These are phyloP conservation scores for Suillus lakei DNA, from an alignment of 768 basidiomycete species.

Conservation along the genomic window DNA sequence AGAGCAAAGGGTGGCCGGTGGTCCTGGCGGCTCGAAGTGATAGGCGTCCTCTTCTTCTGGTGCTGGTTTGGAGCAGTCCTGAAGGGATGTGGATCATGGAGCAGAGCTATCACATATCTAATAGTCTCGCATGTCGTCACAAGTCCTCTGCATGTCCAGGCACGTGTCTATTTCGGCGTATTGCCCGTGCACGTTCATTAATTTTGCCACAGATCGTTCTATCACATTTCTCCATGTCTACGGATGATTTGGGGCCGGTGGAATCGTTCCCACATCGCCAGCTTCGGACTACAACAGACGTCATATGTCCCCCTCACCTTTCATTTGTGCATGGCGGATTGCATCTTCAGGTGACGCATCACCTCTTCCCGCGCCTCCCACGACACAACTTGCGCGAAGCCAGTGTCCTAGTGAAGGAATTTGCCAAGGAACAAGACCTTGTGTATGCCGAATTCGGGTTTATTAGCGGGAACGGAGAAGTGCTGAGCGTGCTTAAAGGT, in stretches of 20 bases:
- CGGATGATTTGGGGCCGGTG: constrained; percentile 83
- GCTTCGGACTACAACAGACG: constrained; percentile 96
- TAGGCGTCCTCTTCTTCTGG: constrained; percentile 85
- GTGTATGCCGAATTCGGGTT: constrained; percentile 93
- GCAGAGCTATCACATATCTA: constrained; percentile 71
- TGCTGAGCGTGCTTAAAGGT: constrained; percentile 76
- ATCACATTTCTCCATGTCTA: constrained; percentile 97
- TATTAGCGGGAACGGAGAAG: constrained; percentile 82
- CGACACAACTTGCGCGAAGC: constrained; percentile 90
- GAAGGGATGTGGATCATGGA: constrained; percentile 72
- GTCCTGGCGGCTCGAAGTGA: constrained; percentile 79
- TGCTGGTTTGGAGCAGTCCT: constrained; percentile 81
- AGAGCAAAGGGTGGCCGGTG: constrained; percentile 73
- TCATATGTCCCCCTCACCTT: constrained; percentile 82
- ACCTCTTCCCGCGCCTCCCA: constrained; percentile 94
- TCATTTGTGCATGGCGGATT: constrained; percentile 97
- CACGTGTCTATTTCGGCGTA: constrained; percentile 36
- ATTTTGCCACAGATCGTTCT: constrained; percentile 74
- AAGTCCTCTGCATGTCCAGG: constrained; percentile 95
- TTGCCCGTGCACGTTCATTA: constrained; percentile 1
- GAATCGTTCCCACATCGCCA: constrained; percentile 96
- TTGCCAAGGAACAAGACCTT: constrained; percentile 82
- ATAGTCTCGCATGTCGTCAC: constrained; percentile 85
- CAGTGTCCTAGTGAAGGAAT: constrained; percentile 83
- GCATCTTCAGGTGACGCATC: constrained; percentile 96